phyloP scores from a whole-genome alignment of 1,284 basidiomycete genomes.

The Mycosarcoma mackinlayi region DNA sequence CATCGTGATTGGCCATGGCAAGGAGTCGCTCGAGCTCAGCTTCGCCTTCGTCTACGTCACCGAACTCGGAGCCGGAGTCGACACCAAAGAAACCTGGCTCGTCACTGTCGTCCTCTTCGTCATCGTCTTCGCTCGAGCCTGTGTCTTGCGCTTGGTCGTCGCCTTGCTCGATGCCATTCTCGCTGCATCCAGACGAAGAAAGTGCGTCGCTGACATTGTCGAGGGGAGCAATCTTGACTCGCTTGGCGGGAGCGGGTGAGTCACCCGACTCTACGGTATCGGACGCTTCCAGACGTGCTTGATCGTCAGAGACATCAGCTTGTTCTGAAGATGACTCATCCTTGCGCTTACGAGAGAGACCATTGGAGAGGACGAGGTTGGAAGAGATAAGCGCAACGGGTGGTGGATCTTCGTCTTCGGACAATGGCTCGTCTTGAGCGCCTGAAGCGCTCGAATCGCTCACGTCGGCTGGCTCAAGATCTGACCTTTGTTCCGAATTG shows the following conservation, averaged over 20 bases:
- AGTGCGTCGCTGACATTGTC: background rate
- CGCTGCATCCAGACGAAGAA: conserved; percentile 1
- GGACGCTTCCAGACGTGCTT: conserved; percentile 9
- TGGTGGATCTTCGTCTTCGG: conserved; percentile 7
- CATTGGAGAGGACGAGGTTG: conserved; percentile 6
- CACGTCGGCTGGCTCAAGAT: background rate
- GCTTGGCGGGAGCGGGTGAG: conserved; percentile 14
- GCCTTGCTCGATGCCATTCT: background rate
- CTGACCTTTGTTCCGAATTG: conserved; percentile 7
- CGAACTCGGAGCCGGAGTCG: conserved; percentile 49
- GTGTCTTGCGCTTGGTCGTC: background rate
- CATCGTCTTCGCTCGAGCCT: conserved; percentile 17
- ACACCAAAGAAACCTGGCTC: conserved; percentile 20
- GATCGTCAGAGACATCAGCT: conserved; percentile 4
- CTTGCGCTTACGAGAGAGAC: conserved; percentile 23
- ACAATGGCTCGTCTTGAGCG: conserved; percentile 6
- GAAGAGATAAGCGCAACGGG: background rate
- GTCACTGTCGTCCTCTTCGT: conserved; percentile 16
- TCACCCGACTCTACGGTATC: conserved; percentile 16
- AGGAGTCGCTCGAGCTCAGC: conserved; percentile 43
- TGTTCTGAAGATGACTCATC: conserved; percentile 3
- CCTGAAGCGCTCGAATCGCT: conserved; percentile 10
- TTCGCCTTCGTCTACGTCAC: conserved; percentile 52
- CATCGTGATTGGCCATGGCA: conserved; percentile 13
- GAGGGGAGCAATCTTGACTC: conserved; percentile 28